Base-by-base conservation (phyloP, 306 rosid species). In the Vicia sativa region DNA sequence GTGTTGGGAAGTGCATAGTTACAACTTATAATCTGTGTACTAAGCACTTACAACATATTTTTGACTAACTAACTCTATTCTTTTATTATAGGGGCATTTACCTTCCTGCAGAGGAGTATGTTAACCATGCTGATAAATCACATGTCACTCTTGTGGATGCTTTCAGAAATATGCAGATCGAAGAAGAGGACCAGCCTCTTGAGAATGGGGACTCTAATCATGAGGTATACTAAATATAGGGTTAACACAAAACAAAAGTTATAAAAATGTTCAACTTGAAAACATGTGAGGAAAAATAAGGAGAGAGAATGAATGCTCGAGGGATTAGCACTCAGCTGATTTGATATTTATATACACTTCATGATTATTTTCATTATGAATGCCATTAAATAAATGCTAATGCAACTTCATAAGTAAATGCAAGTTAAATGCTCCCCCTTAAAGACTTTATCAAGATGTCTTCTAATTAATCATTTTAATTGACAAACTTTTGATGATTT, bases 81-180 rank as follows among this genome's bases (percentile, higher is more conserved):
- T 13, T 81, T 70, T 75, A 38, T 65, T 65, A 44, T 67, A 95
- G 97, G 90, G 95, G 92, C 21, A 75, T 85, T 49, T 87, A 80
- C 75, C 77, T 83, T 72, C 89, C 87, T 15, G 97, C 96, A 13
- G 84, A 74, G 67, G 95, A 82, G 65, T 95, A 95, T 4, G 7
- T 77, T 62, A 81, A 78, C 74, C 84, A 85, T 75, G 87, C 81
- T 62, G 84, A 79, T 66, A 84, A 84, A 69, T 72, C 92, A 75
- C 88, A 78, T 62, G 48, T 74, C 65, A 87, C 96, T 64, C 96
- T 90, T 67, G 97, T 90, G 78, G 97, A 95, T 75, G 96, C 89
- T 74, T 95, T 87, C 87, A 85, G 83, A 77, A 84, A 80, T 61
- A 70, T 87, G 97, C 92, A 85, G 81, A 62, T 87, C 14, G 87